phyloP scores from a whole-genome alignment of 1,139 yeast species.

The Candida pseudocylindracea region DNA sequence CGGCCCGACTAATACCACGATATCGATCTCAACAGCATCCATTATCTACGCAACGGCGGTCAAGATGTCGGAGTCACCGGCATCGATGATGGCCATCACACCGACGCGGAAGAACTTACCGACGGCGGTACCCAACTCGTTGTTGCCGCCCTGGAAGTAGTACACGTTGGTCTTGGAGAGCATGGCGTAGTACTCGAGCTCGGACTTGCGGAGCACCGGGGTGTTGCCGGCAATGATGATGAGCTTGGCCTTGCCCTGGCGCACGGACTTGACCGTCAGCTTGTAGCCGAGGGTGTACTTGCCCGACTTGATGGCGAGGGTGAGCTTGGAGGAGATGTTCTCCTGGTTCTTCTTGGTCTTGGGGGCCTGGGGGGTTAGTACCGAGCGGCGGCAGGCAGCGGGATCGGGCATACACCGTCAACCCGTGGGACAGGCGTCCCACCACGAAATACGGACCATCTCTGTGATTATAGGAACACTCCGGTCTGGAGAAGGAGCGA shows the following conservation, averaged over 20 bases:
- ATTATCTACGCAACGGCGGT: constrained; percentile 11
- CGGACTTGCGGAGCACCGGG: constrained; percentile 99
- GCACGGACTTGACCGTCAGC: constrained; percentile 94
- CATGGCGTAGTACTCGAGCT: constrained; percentile 99
- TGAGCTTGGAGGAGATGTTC: constrained; percentile 95
- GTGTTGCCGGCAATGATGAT: constrained; percentile 98
- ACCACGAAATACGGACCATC: constrained; percentile 62
- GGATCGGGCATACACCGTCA: neutral
- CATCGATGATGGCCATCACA: constrained; percentile 86
- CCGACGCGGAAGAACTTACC: constrained; percentile 99
- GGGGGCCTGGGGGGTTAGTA: constrained; percentile 51
- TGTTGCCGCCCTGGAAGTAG: constrained; percentile 99
- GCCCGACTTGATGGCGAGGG: constrained; percentile 97
- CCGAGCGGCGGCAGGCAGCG: neutral
- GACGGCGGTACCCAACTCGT: constrained; percentile 99
- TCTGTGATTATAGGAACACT: constrained; percentile 70
- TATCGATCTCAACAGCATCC: neutral
- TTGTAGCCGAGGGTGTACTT: constrained; percentile 99
- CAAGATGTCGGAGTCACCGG: constrained; percentile 99
- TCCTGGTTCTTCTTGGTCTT: constrained; percentile 62
- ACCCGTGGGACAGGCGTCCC: neutral
- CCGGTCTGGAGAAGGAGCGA: constrained; percentile 42
- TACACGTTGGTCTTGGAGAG: constrained; percentile 95
- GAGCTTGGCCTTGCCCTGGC: constrained; percentile 98
- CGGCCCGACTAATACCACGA: too few species aligned